Evolutionary conservation across 1,139 yeast species (phyloP).

Genomic region (Lodderomyces theae): DNA sequence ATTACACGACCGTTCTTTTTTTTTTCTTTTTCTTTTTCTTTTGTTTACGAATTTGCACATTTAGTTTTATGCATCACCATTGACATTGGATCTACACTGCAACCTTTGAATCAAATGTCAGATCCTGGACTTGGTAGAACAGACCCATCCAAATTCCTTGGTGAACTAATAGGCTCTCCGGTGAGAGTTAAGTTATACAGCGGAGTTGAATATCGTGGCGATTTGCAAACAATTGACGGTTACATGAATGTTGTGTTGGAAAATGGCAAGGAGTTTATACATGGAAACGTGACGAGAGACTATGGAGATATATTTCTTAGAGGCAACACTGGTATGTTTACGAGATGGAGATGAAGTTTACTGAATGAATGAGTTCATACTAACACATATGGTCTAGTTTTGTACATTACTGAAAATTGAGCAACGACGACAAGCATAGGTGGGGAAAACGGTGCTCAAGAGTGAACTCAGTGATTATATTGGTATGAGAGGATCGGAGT

Average conservation of each 20-base stretch:
- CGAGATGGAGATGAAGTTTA: not conserved
- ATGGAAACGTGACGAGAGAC: constrained; percentile 51
- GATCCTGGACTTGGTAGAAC: constrained; percentile 24
- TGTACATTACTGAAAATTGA: constrained; percentile 46
- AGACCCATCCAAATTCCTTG: constrained; percentile 75
- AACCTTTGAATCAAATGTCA: constrained; percentile 5
- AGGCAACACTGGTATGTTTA: constrained; percentile 86
- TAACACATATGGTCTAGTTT: constrained; percentile 25
- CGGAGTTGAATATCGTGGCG: constrained; percentile 76
- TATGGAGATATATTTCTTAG: constrained; percentile 91
- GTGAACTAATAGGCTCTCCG: constrained; percentile 72
- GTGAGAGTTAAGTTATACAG: constrained; percentile 84
- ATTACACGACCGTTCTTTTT: constrained; percentile 4
- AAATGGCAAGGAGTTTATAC: constrained; percentile 65
- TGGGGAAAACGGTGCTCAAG: too few species aligned
- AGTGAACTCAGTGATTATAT: too few species aligned
- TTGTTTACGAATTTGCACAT: constrained; percentile 1
- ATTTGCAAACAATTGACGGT: constrained; percentile 88
- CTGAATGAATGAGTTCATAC: not conserved
- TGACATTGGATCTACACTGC: too few species aligned
- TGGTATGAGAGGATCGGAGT: too few species aligned
- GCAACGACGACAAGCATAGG: not conserved
- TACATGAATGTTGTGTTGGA: constrained; percentile 93
- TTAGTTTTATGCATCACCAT: too few species aligned
- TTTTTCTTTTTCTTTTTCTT: too few species aligned